Evolutionary conservation across 768 basidiomycete species (phyloP), one percentile per base, ranked within the genome.

Genomic region (Panellus pusillus): DNA sequence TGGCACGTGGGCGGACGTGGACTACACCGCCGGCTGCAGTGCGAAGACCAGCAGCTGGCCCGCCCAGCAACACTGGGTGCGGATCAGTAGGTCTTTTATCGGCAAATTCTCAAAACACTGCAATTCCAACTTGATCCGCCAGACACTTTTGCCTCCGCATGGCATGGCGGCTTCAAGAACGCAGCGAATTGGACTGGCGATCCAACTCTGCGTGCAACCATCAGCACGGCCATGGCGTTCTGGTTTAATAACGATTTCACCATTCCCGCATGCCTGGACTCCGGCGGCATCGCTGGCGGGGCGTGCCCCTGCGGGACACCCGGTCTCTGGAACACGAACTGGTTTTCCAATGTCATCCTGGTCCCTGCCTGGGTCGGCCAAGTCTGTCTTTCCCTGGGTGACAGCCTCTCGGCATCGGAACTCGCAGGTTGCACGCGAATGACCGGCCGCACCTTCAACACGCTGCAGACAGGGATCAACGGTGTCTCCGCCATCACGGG

Each of bases 41-140:
- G 82, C 77, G 9, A 75, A 70, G 50, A 67, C 72, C 6, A 81
- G 79, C 14, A 84, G 80, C 57, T 84, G 83, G 83, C 82, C 81
- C 24, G 82, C 82, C 1, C 71, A 78, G 61, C 61, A 60, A 15
- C 81, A 83, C 56, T 82, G 79, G 78, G 54, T 58, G n/a, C 74
- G 76, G 29, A 68, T 78, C 20, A 66, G 78, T 77, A 53, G 19
- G 68, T 58, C 12, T 44, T 38, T 19, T 41, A 41, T 45, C 2
- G 12, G 4, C 39, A 3, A 3, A 9, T 41, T 17, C 28, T 9
- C 20, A 47, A 18, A 27, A 32, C 24, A 24, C 24, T 9, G 48
- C 13, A 15, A 29, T 40, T 38, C 32, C 9, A 42, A 28, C 20
- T 19, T 14, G 19, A 18, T 44, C 14, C 44, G 24, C 6, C 24